Base-by-base conservation (phyloP, 2,329 filamentous ascomycete species). In the Aspergillus sp. region DNA sequence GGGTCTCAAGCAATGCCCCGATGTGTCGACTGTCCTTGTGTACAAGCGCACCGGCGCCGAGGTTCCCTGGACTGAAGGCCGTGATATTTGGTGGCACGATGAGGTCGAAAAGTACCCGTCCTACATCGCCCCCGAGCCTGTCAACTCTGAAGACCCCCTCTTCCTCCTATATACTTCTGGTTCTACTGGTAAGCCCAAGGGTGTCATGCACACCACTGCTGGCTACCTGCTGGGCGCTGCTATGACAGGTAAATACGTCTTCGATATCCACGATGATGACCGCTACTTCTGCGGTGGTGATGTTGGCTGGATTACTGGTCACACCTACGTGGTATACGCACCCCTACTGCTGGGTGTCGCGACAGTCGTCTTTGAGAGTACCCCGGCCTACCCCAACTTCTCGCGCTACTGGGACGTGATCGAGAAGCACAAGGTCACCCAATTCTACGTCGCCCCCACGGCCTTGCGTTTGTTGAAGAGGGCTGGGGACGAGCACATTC, bases 391-490 rank as follows among this genome's bases (percentile, higher is more conserved):
- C 76, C 95, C 95, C 68, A 89, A 96, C 81, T 99, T 97, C 81
- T 97, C 93, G 56, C 87, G 95, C 66, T 99, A 99, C 82, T 99
- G 95, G 95, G 93, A 98, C 65, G 95, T 98, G 53, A 93, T 98
- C 74, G 91, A 93, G 68, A 91, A 96, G 82, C 89, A 99, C 81
- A 84, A 90, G 64, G 90, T 99, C 64, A 97, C 93, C 18, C 95
- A 99, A 70, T 99, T 99, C 81, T 99, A 99, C 74, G 95, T 98
- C 60, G 95, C 95, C 1, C 95, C 95, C 20, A 99, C 95, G 22
- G 95, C 95, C 11, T 81, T 99, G 75, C 86, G 95, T 67, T 78
- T 99, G 67, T 82, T 99, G 69, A 99, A 99, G 86, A 91, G 95
- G 65, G 95, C 95, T 30, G 95, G 95, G 59, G 88, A 98, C 73